Base-by-base conservation (phyloP, 106 monocot genomes). In the Apostasia ramifera region DNA sequence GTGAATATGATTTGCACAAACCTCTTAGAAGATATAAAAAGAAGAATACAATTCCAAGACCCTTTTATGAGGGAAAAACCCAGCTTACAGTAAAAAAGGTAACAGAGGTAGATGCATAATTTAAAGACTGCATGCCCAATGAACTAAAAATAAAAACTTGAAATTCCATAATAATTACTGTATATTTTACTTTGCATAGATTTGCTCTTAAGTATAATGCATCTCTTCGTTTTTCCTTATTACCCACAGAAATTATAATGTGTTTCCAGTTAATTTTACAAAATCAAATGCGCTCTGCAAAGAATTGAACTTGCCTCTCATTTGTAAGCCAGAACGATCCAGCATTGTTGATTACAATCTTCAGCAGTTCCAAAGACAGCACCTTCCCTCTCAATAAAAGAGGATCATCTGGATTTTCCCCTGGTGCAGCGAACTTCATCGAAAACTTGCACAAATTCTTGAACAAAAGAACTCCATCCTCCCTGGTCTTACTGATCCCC, bases 371-470 rank as follows among this genome's bases (percentile, higher is more conserved):
- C 75, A 98, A 73, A 15, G 92, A 93, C 71, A 98, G 53, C 15
- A 98, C 73, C 74, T 98, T 98, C 13, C 93, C 98, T 68, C 93
- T 78, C 66, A 98, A 50, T 70, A 98, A 64, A 57, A 98, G 67
- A 4, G 81, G 98, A 64, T 98, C 98, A 49, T 98, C 98, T 0
- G 83, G 79, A 68, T 87, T 85, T 45, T 93, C 98, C 48, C 65
- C 48, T 44, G 77, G 75, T 10, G 78, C 74, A 1, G 89, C 78
- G 60, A 93, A 93, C 79, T 98, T 98, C 93, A 98, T 93, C 5
- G 98, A 98, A 14, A 98, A 79, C 67, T 87, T 93, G 58, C 98
- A 98, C 66, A 98, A 66, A 63, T 83, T 98, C 85, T 80, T 93
- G 66, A 98, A 98, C 39, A 98, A 70, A 40, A 83, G 82, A 9